phyloP scores from a whole-genome alignment of 2,329 filamentous ascomycete genomes.

The Stachybotrys echinatus region DNA sequence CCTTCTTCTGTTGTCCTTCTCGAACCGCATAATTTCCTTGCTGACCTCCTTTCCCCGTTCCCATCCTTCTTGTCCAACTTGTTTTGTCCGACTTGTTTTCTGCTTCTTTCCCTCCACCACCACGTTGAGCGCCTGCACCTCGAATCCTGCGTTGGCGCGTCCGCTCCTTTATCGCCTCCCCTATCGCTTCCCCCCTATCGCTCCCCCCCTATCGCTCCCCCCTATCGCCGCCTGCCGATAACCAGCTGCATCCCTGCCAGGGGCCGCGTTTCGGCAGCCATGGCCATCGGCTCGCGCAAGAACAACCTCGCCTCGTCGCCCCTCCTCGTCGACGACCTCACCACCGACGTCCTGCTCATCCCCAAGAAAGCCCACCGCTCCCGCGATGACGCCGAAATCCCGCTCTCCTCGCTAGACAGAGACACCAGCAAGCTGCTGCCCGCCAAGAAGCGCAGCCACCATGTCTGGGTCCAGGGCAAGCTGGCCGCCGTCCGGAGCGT shows the following conservation, averaged over 20 bases:
- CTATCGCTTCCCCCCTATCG: no score
- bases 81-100: not conserved
- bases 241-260: not conserved
- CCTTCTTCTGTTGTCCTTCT: not conserved
- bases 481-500: constrained; percentile 29
- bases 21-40: not conserved
- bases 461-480: constrained; percentile 30
- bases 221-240: no score
- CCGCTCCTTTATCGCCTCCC: no score
- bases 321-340: constrained; percentile 7
- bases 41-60: not conserved
- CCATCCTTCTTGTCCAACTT: not conserved
- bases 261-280: not conserved
- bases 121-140: no score
- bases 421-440: constrained; percentile 25
- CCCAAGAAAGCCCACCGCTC: constrained; percentile 6
- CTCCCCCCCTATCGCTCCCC: no score
- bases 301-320: not conserved
- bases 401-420: constrained; percentile 17
- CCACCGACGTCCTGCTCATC: constrained; percentile 3
- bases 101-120: not conserved
- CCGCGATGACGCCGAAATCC: constrained; percentile 10
- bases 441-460: constrained; percentile 18
- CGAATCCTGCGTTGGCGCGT: no score
- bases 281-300: not conserved